phyloP scores from a whole-genome alignment of 176 grass and related monocot genomes.

The Pharus latifolius region DNA sequence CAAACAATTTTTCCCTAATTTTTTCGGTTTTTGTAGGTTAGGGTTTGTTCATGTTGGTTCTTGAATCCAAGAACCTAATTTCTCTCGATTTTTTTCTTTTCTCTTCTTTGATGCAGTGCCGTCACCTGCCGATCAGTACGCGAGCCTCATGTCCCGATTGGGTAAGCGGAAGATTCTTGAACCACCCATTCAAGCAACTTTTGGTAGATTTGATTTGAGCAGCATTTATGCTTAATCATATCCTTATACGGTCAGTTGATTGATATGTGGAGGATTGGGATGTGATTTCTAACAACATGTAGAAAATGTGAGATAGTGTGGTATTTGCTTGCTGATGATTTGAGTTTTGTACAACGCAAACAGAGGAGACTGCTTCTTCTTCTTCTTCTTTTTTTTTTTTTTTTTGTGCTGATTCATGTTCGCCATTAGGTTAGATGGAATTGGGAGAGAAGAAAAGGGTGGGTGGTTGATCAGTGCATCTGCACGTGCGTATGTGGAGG shows the following conservation, averaged over 20 bases:
- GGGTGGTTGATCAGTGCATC: no score
- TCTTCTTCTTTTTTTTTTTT: no score
- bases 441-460: neutral
- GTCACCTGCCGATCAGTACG: slow-evolving; percentile 33
- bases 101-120: slow-evolving; percentile 8
- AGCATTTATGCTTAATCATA: neutral
- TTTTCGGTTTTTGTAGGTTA: neutral
- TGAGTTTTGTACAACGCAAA: neutral
- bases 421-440: neutral
- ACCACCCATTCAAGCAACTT: neutral
- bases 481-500: no score
- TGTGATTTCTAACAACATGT: slow-evolving; percentile 5
- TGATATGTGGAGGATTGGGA: neutral
- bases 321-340: neutral
- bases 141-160: slow-evolving; percentile 37
- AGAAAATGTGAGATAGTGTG: neutral
- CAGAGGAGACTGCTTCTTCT: neutral
- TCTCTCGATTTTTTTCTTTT: neutral
- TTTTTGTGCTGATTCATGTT: neutral
- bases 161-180: slow-evolving; percentile 16
- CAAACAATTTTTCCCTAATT: neutral
- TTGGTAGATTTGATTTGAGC: neutral
- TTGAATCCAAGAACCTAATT: neutral
- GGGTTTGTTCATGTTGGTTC: neutral
- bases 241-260: neutral